A percentile compares a stretch with the other conserved stretches of the same genome.
Conservation (phyloP, 2,329 filamentous ascomycete species). For the Alternaria sp. region DNA sequence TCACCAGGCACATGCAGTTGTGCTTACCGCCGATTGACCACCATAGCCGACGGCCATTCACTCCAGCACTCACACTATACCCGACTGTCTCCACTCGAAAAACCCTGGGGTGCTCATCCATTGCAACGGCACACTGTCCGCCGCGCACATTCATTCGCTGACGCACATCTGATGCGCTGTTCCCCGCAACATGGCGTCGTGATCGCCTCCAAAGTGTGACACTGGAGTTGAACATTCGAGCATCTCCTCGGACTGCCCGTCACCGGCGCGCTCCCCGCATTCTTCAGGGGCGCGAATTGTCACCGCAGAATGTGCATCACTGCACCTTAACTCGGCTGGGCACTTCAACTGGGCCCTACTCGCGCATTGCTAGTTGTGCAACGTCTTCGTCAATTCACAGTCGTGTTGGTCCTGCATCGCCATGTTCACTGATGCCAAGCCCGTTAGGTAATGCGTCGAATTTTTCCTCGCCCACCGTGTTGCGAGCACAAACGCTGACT, state of each 20-base stretch:
- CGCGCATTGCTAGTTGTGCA: constrained; percentile 35
- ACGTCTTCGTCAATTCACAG: constrained; percentile 24
- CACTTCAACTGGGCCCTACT: constrained; percentile 2
- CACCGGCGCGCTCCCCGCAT: constrained; percentile 17
- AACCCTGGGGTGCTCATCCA: constrained; percentile 32
- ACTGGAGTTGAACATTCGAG: constrained; percentile 27
- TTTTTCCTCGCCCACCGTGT: constrained; percentile 30
- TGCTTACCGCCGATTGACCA: constrained; percentile 15
- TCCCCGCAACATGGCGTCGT: constrained; percentile 44
- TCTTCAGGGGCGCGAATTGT: constrained; percentile 17
- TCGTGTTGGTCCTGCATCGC: constrained; percentile 26
- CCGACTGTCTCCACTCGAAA: constrained; percentile 27
- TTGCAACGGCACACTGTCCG: constrained; percentile 27
- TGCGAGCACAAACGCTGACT: constrained; percentile 33
- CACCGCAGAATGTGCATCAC: constrained; percentile 3
- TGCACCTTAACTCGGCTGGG: constrained; percentile 14
- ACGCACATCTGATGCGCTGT: constrained; percentile 22
- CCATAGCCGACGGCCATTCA: constrained; percentile 24
- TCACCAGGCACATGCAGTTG: constrained; percentile 7
- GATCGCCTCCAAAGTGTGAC: constrained; percentile 24
- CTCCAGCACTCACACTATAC: constrained; percentile 25
- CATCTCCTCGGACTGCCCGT: constrained; percentile 46
- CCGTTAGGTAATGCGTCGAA: constrained; percentile 44
- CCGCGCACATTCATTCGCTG: constrained; percentile 26
- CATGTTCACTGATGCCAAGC: constrained; percentile 39